Conservation (phyloP, 179 eudicot species). For the Heliamphora pulchella region DNA sequence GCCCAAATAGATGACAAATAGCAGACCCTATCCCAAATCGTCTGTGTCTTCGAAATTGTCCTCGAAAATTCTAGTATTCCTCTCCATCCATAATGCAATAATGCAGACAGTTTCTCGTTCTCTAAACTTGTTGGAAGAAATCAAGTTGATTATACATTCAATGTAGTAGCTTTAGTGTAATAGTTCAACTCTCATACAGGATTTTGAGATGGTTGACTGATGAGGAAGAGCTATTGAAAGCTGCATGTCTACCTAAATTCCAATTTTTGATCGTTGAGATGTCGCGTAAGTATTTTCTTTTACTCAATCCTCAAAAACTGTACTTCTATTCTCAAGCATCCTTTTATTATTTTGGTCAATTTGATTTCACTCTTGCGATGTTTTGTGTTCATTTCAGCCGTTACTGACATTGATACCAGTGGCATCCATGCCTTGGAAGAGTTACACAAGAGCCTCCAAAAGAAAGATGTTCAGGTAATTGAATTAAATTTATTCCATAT, state of each 20-base stretch:
- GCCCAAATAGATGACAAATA: too few species aligned
- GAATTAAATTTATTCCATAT: not conserved
- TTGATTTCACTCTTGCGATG: not conserved
- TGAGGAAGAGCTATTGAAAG: constrained; percentile 40
- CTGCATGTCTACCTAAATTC: constrained; percentile 31
- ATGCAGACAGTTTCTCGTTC: not conserved
- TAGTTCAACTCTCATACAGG: constrained; percentile 23
- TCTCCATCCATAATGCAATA: too few species aligned
- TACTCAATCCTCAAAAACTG: not conserved
- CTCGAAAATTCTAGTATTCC: too few species aligned
- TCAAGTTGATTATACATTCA: not conserved
- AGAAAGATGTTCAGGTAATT: constrained; percentile 59
- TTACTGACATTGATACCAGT: constrained; percentile 64
- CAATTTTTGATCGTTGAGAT: constrained; percentile 52
- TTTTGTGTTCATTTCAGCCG: constrained; percentile 38
- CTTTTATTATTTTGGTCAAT: not conserved
- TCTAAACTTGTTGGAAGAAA: not conserved
- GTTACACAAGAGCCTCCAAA: constrained; percentile 38
- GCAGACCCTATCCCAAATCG: too few species aligned
- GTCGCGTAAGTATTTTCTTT: constrained; percentile 44
- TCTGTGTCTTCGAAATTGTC: too few species aligned
- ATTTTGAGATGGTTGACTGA: constrained; percentile 56
- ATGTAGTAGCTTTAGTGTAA: not conserved
- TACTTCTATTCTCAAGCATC: not conserved
- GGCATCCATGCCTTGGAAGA: constrained; percentile 71